Evolutionary conservation across 1,139 yeast species (phyloP).

Genomic region (Candida glucosophila): DNA sequence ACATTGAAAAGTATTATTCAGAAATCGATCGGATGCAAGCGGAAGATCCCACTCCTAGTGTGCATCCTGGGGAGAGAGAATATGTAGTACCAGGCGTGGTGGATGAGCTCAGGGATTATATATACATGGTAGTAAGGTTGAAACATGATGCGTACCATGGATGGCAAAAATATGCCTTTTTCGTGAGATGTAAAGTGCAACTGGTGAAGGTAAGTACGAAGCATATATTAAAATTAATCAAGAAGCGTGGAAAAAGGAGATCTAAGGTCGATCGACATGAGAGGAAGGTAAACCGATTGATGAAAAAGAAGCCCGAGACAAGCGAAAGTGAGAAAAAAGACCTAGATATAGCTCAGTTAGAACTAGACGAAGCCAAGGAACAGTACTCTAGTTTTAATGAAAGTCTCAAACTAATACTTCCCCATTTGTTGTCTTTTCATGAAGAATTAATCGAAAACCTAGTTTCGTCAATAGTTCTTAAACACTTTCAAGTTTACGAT

Average conservation of each 20-base stretch:
- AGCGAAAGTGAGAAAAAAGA: slow-evolving; percentile 31
- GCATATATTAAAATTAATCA: slow-evolving; percentile 29
- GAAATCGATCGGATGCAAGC: slow-evolving; percentile 26
- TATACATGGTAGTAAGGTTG: slow-evolving; percentile 20
- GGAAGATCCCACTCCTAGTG: slow-evolving; percentile 21
- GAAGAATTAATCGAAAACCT: slow-evolving; percentile 45
- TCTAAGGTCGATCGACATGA: slow-evolving; percentile 30
- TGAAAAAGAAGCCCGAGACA: slow-evolving; percentile 26
- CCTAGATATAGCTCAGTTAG: slow-evolving; percentile 20
- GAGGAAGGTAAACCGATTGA: slow-evolving; percentile 32
- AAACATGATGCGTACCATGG: slow-evolving; percentile 22
- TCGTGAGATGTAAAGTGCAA: slow-evolving; percentile 22
- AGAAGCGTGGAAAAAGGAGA: slow-evolving; percentile 37
- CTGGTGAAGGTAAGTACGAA: slow-evolving; percentile 33
- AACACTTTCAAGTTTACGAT: slow-evolving; percentile 22
- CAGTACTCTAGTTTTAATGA: slow-evolving; percentile 29
- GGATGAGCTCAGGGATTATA: slow-evolving; percentile 22
- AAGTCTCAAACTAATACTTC: slow-evolving; percentile 33
- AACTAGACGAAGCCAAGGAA: slow-evolving; percentile 20
- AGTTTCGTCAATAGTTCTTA: slow-evolving; percentile 24
- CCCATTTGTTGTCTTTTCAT: slow-evolving; percentile 36
- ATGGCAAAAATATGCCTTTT: slow-evolving; percentile 22
- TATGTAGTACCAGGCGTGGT: slow-evolving; percentile 21
- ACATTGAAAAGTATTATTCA: slow-evolving; percentile 31
- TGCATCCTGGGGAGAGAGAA: slow-evolving; percentile 33